Percentiles rank a stretch among this genome's conserved stretches.
phyloP scores from a whole-genome alignment of 257 asterid genomes.

The Solanum chmielewskii region DNA sequence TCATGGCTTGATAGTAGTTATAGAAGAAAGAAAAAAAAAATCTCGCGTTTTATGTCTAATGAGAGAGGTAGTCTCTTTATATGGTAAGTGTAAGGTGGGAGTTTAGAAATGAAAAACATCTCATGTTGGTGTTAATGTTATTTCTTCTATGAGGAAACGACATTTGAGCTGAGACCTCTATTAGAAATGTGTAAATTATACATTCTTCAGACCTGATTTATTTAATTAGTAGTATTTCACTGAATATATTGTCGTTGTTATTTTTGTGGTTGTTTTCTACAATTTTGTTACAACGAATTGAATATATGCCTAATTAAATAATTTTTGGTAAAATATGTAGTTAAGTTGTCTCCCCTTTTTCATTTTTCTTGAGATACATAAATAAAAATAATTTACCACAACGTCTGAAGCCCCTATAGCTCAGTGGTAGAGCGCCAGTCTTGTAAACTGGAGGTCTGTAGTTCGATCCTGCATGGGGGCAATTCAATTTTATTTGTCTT shows the following conservation, averaged over 20 bases:
- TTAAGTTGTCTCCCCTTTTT: neutral
- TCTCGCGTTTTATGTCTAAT: no score
- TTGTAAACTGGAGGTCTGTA: neutral
- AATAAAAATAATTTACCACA: neutral
- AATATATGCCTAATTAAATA: neutral
- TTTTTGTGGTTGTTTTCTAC: no score
- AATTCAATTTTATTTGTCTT: neutral
- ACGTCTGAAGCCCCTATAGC: neutral
- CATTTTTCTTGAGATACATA: neutral
- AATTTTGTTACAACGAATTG: neutral
- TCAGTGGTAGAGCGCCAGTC: neutral
- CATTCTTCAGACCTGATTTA: no score
- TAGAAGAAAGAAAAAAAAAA: neutral
- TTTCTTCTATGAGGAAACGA: neutral
- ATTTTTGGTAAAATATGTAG: neutral
- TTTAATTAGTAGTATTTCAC: no score
- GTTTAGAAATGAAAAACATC: neutral
- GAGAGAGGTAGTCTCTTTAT: neutral
- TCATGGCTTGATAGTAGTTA: neutral
- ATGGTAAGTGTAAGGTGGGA: fast-evolving
- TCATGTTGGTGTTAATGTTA: neutral
- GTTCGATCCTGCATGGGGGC: neutral
- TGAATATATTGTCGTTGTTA: no score
- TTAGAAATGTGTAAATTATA: no score
- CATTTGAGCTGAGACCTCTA: no score